A percentile compares a stretch with the other conserved stretches of the same genome.
Evolutionary conservation across 805 yeast species (phyloP).

Genomic region (Wickerhamiella dianesei): DNA sequence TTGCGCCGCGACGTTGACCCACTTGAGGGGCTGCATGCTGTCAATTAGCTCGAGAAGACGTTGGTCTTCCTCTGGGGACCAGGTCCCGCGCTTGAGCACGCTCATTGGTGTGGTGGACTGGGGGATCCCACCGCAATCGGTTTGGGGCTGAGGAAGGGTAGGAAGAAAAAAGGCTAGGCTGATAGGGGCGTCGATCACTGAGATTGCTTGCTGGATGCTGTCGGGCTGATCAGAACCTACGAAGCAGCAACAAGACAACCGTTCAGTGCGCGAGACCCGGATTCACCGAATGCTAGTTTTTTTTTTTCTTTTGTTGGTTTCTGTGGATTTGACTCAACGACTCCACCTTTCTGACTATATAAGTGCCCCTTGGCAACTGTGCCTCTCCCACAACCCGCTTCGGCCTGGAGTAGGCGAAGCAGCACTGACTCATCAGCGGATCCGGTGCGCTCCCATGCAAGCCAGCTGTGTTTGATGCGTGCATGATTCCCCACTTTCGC

Average conservation of each 20-base stretch:
- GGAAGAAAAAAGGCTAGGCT: background rate
- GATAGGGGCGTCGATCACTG: no score
- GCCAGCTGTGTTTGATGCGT: background rate
- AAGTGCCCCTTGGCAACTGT: background rate
- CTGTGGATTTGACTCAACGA: background rate
- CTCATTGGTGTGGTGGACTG: background rate
- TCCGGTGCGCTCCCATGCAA: background rate
- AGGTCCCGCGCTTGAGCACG: constrained; percentile 50
- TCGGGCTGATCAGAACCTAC: no score
- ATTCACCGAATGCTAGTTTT: no score
- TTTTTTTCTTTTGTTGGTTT: no score
- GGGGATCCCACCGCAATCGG: no score
- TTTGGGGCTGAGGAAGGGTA: background rate
- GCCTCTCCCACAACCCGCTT: background rate
- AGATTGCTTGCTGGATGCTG: no score
- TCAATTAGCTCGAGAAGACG: constrained; percentile 55
- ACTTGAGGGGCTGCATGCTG: constrained; percentile 65
- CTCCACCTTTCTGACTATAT: background rate
- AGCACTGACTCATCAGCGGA: background rate
- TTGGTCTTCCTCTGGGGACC: constrained; percentile 79
- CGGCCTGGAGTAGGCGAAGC: background rate
- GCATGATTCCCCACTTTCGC: background rate
- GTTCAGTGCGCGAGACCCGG: no score
- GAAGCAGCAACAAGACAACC: no score
- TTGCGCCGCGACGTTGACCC: constrained; percentile 73